Percentiles rank a stretch among this genome's conserved stretches.
Conservation (phyloP, 495 filamentous ascomycete genomes). For the Peziza echinospora region DNA sequence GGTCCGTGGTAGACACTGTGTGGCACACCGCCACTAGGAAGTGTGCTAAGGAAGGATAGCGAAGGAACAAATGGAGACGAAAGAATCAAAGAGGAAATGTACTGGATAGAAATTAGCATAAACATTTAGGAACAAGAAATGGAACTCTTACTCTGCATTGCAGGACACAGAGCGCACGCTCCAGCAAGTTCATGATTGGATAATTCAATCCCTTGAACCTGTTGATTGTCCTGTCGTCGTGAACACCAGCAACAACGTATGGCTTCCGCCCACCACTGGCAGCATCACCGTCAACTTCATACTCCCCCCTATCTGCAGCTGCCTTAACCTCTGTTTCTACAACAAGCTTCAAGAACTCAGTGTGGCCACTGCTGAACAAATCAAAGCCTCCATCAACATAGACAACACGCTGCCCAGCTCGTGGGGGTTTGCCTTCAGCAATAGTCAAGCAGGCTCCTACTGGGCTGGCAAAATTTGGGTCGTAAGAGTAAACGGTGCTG, state of each 20-base stretch:
- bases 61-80: conserved; percentile 72
- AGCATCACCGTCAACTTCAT: conserved; percentile 47
- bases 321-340: conserved; percentile 44
- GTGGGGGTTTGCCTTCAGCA: conserved; percentile 42
- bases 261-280: conserved; percentile 29
- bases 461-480: conserved; percentile 19
- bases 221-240: conserved; percentile 88
- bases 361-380: conserved; percentile 89
- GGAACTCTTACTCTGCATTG: conserved; percentile 54
- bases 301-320: conserved; percentile 48
- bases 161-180: conserved; percentile 82
- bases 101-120: conserved; percentile 39
- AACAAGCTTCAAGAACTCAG: conserved; percentile 72
- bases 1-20: conserved; percentile 84
- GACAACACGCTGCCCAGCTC: conserved; percentile 60
- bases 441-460: conserved; percentile 37
- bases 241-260: conserved; percentile 77
- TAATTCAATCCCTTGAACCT: conserved; percentile 92
- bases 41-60: conserved; percentile 44
- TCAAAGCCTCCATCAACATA: conserved; percentile 97
- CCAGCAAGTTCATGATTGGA: conserved; percentile 97
- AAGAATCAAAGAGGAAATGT: conserved; percentile 69
- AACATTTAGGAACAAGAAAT: conserved; percentile 2
- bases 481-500: conserved; percentile 11
- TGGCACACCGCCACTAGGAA: conserved; percentile 49